These are phyloP conservation scores for Hypsizygus marmoreus DNA, from an alignment of 768 basidiomycete species.

Conservation along the genomic window DNA sequence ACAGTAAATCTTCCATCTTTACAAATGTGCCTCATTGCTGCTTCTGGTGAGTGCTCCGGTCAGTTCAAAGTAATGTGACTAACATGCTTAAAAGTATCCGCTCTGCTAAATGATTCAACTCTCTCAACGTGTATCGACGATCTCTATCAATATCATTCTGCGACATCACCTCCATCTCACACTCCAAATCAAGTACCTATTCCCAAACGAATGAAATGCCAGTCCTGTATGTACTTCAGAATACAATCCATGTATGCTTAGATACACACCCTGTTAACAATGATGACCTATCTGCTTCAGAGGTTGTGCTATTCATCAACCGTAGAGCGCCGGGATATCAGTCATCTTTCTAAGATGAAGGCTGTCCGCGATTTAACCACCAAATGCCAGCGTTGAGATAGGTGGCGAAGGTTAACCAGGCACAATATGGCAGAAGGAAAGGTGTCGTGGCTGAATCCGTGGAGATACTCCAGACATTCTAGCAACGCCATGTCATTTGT, in stretches of 20 bases:
- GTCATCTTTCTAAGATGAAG: constrained; percentile 2
- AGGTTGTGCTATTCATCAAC: not conserved
- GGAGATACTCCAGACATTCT: constrained; percentile 53
- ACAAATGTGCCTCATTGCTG: constrained; percentile 5
- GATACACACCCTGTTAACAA: no score
- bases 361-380: constrained; percentile 46
- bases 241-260: no score
- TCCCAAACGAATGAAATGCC: no score
- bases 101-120: no score
- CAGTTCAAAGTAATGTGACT: no score
- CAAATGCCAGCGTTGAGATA: constrained; percentile 71
- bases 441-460: constrained; percentile 51
- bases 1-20: not conserved
- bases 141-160: no score
- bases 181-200: no score
- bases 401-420: constrained; percentile 65
- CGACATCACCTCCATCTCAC: no score
- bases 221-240: no score
- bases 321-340: not conserved
- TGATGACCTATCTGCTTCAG: not conserved
- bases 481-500: not conserved
- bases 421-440: constrained; percentile 65
- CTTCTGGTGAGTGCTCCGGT: no score
- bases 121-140: no score
- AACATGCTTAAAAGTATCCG: no score